phyloP scores from a whole-genome alignment of 805 yeast genomes.

The Myxozyma geophila region DNA sequence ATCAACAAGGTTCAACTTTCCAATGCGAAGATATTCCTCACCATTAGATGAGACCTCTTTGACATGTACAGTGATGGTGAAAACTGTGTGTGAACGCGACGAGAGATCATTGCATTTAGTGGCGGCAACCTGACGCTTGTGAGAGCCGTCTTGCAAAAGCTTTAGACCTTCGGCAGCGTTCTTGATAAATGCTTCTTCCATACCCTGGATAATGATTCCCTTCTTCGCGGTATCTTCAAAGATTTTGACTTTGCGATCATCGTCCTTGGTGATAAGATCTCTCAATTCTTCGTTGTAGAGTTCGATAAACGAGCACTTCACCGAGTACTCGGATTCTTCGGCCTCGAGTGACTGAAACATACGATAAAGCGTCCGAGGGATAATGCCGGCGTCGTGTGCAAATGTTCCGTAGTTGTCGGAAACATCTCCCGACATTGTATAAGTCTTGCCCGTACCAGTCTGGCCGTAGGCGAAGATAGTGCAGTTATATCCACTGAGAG shows the following conservation, averaged over 20 bases:
- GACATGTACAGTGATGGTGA: constrained; percentile 67
- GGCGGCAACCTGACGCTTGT: constrained; percentile 71
- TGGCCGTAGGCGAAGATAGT: constrained; percentile 81
- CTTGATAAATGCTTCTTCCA: constrained; percentile 58
- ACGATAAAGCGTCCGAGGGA: constrained; percentile 61
- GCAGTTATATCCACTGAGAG: constrained; percentile 77
- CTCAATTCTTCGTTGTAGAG: constrained; percentile 83
- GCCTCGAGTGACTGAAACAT: constrained; percentile 57
- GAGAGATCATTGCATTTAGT: constrained; percentile 78
- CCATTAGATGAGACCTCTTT: constrained; percentile 56
- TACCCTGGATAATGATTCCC: constrained; percentile 59
- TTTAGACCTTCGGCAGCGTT: constrained; percentile 57
- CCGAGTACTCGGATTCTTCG: constrained; percentile 59
- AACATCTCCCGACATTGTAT: constrained; percentile 43
- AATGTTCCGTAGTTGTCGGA: constrained; percentile 35
- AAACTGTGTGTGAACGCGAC: constrained; percentile 79
- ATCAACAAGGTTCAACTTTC: constrained; percentile 85
- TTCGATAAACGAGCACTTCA: constrained; percentile 80
- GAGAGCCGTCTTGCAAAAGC: constrained; percentile 60
- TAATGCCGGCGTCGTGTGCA: constrained; percentile 61
- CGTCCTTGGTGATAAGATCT: constrained; percentile 61
- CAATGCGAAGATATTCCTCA: constrained; percentile 57
- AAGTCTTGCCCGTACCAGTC: constrained; percentile 76
- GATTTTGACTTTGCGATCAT: constrained; percentile 57
- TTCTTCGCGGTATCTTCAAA: constrained; percentile 55